phyloP scores from a whole-genome alignment of 2,329 filamentous ascomycete genomes.

The Didymosphaeria variabile region DNA sequence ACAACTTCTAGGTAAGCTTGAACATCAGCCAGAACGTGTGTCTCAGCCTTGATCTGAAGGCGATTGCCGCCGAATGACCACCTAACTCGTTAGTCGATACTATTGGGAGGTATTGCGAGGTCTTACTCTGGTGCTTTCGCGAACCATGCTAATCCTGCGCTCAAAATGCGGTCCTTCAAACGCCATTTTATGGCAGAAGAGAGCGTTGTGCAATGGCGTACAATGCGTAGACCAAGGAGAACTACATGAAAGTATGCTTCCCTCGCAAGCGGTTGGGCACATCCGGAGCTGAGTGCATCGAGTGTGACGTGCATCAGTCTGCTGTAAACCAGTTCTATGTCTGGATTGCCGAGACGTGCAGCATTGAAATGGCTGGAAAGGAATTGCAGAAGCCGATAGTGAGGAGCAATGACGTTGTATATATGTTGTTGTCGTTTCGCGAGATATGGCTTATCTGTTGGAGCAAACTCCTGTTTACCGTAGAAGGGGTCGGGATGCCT shows the following conservation, averaged over 20 bases:
- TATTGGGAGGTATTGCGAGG: not conserved
- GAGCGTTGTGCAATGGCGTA: conserved; percentile 73
- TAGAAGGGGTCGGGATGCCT: conserved; percentile 86
- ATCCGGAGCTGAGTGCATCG: conserved; percentile 68
- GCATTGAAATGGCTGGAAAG: conserved; percentile 95
- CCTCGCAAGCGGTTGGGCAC: conserved; percentile 85
- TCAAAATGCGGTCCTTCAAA: conserved; percentile 87
- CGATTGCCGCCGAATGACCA: conserved; percentile 98
- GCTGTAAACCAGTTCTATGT: conserved; percentile 82
- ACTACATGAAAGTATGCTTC: conserved; percentile 93
- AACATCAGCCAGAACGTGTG: conserved; percentile 81
- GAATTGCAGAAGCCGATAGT: conserved; percentile 86
- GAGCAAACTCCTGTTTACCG: conserved; percentile 88
- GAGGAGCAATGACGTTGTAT: conserved; percentile 85
- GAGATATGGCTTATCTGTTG: conserved; percentile 80
- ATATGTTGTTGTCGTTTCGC: conserved; percentile 79
- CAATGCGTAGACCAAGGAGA: conserved; percentile 79
- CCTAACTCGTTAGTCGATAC: conserved; percentile 44
- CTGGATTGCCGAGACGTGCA: conserved; percentile 81
- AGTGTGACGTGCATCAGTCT: conserved; percentile 83
- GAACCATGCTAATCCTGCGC: conserved; percentile 91
- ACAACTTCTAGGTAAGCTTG: conserved; percentile 71
- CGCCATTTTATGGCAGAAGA: conserved; percentile 77
- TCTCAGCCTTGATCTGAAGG: conserved; percentile 91
- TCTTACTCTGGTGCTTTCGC: conserved; percentile 71